Base-by-base conservation (phyloP, 352 stramenopile genomes). In the Phytophthora litchii region DNA sequence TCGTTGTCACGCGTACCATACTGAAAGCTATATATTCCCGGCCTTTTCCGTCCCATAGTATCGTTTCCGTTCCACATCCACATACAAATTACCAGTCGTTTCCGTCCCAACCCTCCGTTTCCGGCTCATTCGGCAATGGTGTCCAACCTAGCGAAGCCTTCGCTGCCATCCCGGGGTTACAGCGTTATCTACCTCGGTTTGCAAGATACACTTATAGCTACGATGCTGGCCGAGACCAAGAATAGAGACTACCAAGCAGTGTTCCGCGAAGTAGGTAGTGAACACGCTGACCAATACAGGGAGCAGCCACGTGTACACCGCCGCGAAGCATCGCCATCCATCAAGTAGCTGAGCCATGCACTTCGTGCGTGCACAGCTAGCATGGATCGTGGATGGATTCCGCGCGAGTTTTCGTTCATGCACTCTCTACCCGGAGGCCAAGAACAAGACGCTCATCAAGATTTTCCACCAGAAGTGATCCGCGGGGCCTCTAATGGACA, bases 251-350 rank as follows among this genome's bases (percentile, higher is more conserved):
- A 5, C 23, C 23, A 27, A 5, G 23, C 23, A 27, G 23, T 27
- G 23, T 27, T 27, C 23, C 23, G 23, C 23, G 23, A 27, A 27
- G 23, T 27, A 27, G 23, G 23, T 27, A 27, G 29, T 34, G 7
- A 11, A 34, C 36, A 41, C 27, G 17, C 37, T 36, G n/a, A 63
- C n/a, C 43, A 51, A 17, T 17, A 17, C 11, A n/a, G 34, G 11
- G 34, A 8, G 3, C 34, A 38, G 13, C 17, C 34, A 17, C 34
- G 34, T 6, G 34, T 17, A 11, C 10, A 38, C 5, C 34, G 12
- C 6, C 34, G 14, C 11, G 11, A 38, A 11, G 3, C 11, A 17
- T 38, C 13, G 12, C 5, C 12, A 38, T 6, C 34, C 1, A 17
- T 1, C 10, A 38, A 38, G 34, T 16, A 27, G 23, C 23, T 27